Evolutionary conservation across 129 eudicot species (phyloP).

Genomic region (Centrapalus pauciflorus): DNA sequence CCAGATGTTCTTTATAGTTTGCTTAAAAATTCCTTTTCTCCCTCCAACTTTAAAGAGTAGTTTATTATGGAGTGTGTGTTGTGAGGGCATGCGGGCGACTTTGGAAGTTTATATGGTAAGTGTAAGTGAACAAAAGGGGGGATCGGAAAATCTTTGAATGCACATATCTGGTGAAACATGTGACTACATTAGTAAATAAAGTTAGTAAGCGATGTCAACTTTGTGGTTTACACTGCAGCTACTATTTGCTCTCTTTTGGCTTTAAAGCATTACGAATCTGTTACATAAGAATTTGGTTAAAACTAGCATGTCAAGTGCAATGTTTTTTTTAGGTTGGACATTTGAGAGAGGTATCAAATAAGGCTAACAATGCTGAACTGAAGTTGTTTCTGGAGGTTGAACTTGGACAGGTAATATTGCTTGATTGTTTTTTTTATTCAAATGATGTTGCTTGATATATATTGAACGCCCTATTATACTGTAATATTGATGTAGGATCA

Average conservation of each 20-base stretch:
- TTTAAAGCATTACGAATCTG: not conserved
- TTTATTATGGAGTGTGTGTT: too few relatives aligned
- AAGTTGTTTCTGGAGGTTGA: constrained; percentile 85
- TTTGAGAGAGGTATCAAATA: constrained; percentile 70
- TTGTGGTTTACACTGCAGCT: not conserved
- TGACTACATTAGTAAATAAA: not conserved
- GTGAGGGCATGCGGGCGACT: not conserved
- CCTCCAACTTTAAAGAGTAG: too few relatives aligned
- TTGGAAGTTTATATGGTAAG: not conserved
- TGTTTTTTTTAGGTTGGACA: constrained; percentile 64
- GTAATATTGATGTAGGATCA: constrained; percentile 49
- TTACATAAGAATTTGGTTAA: not conserved
- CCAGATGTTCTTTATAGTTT: too few relatives aligned
- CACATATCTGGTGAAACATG: not conserved
- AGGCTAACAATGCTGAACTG: constrained; percentile 67
- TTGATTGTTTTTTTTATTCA: not conserved
- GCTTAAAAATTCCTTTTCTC: too few relatives aligned
- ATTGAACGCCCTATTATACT: not conserved
- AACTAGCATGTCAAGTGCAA: constrained; percentile 1
- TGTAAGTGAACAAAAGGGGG: not conserved
- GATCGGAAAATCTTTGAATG: not conserved
- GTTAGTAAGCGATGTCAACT: not conserved
- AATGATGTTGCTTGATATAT: not conserved
- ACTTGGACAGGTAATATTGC: constrained; percentile 48
- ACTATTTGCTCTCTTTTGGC: not conserved